Evolutionary conservation across 208 protist genomes (phyloP).

Genomic region (Trypanosoma boissoni): DNA sequence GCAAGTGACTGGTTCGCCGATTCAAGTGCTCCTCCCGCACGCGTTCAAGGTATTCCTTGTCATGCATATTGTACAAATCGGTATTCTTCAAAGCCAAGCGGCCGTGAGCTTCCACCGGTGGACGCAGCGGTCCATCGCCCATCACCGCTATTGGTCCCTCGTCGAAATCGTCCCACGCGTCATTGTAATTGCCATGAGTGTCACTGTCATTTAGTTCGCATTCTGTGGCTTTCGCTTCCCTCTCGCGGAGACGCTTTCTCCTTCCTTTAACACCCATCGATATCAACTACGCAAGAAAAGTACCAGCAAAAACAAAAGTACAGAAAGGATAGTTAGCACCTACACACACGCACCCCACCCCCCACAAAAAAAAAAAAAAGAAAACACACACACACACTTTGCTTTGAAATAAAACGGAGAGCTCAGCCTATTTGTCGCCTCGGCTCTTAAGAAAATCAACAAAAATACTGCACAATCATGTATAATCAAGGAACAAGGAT

Average conservation of each 20-base stretch:
- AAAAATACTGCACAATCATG: too few species aligned
- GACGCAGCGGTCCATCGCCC: slow-evolving; percentile 40
- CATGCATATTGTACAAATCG: slow-evolving; percentile 79
- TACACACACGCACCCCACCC: not conserved
- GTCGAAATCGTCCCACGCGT: slow-evolving; percentile 13
- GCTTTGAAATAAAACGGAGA: not conserved
- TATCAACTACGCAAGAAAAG: slow-evolving; percentile 2
- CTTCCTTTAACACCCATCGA: slow-evolving; percentile 85
- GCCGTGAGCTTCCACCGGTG: slow-evolving; percentile 45
- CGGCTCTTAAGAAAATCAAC: too few species aligned
- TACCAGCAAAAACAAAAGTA: slow-evolving; percentile 16
- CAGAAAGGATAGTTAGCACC: slow-evolving; percentile 1
- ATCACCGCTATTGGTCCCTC: slow-evolving; percentile 23
- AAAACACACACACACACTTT: slow-evolving; percentile 1
- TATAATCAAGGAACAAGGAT: not conserved
- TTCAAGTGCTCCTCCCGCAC: slow-evolving; percentile 69
- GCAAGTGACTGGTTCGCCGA: slow-evolving; percentile 43
- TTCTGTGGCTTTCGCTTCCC: slow-evolving; percentile 30
- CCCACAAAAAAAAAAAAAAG: slow-evolving; percentile 3
- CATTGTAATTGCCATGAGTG: slow-evolving; percentile 13
- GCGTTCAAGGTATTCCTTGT: slow-evolving; percentile 76
- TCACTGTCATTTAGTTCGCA: slow-evolving; percentile 18
- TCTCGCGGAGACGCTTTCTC: slow-evolving; percentile 62
- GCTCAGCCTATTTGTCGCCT: too few species aligned
- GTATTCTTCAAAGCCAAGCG: slow-evolving; percentile 78